These are phyloP conservation scores for Lagerstroemia speciosa DNA, from an alignment of 345 rosid species.

Conservation along the genomic window DNA sequence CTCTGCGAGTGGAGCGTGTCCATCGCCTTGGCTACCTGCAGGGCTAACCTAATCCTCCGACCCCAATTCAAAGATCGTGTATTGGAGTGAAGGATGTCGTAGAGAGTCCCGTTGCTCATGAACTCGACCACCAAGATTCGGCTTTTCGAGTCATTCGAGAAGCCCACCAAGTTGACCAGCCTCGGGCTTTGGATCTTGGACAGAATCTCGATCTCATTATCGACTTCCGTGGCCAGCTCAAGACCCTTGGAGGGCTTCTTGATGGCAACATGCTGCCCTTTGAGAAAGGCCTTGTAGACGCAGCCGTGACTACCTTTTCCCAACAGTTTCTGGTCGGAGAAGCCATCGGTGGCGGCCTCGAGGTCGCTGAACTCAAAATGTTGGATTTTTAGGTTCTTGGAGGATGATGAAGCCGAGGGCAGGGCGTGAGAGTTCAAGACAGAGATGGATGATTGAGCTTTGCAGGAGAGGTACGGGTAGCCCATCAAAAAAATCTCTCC, in stretches of 20 bases:
- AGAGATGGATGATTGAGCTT: constrained; percentile 44
- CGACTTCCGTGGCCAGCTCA: constrained; percentile 62
- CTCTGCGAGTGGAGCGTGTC: constrained; percentile 62
- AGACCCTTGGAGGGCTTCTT: constrained; percentile 66
- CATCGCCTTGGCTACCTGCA: constrained; percentile 79
- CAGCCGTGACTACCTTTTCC: constrained; percentile 97
- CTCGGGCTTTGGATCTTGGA: constrained; percentile 84
- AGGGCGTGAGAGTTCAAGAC: constrained; percentile 17
- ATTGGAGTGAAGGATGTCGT: constrained; percentile 77
- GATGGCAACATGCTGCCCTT: constrained; percentile 82
- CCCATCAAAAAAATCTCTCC: constrained; percentile 37
- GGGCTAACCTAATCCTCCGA: constrained; percentile 63
- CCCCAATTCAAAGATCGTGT: constrained; percentile 65
- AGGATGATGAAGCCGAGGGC: constrained; percentile 19
- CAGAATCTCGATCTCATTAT: constrained; percentile 91
- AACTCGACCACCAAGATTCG: constrained; percentile 83
- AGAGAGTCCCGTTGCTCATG: constrained; percentile 86
- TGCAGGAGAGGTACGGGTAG: constrained; percentile 85
- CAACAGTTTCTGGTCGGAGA: constrained; percentile 61
- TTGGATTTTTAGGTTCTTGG: constrained; percentile 59
- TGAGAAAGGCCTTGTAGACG: constrained; percentile 85
- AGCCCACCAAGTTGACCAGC: constrained; percentile 85
- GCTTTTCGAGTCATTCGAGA: constrained; percentile 55
- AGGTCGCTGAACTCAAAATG: constrained; percentile 77
- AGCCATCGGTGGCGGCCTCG: constrained; percentile 88